phyloP scores from a whole-genome alignment of 2,329 filamentous ascomycete genomes.

The Apiospora koreana region DNA sequence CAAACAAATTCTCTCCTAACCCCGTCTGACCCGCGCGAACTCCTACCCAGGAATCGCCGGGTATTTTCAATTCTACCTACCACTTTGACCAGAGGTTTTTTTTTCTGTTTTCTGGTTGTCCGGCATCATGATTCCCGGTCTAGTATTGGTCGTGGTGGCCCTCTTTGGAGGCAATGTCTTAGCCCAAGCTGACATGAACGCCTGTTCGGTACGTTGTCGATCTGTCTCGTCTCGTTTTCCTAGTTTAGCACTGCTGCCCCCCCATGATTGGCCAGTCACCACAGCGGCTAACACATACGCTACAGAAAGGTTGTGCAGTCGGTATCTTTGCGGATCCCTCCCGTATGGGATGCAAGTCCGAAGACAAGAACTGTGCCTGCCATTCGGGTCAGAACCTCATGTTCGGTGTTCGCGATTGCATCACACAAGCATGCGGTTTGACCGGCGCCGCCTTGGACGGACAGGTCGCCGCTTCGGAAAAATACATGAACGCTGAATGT shows the following conservation, averaged over 20 bases:
- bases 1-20: background rate
- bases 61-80: background rate
- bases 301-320: slow-evolving; percentile 16
- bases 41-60: background rate
- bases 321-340: slow-evolving; percentile 13
- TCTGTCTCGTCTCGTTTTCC: background rate
- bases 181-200: background rate
- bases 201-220: slow-evolving; percentile 6
- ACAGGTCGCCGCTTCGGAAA: slow-evolving; percentile 7
- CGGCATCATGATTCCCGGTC: background rate
- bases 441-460: background rate
- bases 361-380: slow-evolving; percentile 15
- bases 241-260: background rate
- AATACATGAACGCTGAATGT: background rate
- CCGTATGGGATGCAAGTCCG: slow-evolving; percentile 7
- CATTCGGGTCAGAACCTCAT: slow-evolving; percentile 6
- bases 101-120: background rate
- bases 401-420: slow-evolving; percentile 17
- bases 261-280: background rate
- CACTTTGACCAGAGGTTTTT: background rate
- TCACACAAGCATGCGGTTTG: slow-evolving; percentile 15
- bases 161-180: background rate
- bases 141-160: background rate
- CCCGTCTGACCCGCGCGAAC: background rate
- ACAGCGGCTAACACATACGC: background rate